A percentile compares a stretch with the other conserved stretches of the same genome.
These are phyloP conservation scores for Fusarium newnesense DNA, from an alignment of 2,329 filamentous ascomycete genomes.

Conservation along the genomic window DNA sequence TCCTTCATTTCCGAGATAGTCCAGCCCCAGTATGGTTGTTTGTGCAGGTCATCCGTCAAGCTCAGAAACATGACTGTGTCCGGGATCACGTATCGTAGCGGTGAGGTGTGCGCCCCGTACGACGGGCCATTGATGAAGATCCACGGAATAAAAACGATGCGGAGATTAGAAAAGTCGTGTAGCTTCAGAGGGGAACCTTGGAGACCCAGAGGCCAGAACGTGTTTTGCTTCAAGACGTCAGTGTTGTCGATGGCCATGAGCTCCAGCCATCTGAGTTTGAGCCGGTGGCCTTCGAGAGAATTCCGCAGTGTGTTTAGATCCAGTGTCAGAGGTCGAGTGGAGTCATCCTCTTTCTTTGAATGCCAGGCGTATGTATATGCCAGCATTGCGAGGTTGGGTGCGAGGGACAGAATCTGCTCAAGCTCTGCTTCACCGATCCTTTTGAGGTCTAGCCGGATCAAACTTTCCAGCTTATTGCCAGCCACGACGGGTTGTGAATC, in stretches of 20 bases:
- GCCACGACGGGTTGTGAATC: fast-evolving
- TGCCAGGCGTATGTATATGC: background rate
- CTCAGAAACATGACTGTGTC: background rate
- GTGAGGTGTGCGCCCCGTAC: fast-evolving
- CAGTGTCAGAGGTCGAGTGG: background rate
- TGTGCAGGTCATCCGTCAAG: background rate
- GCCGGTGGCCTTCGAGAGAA: background rate
- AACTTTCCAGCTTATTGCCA: background rate
- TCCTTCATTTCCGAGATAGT: fast-evolving
- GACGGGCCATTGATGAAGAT: background rate
- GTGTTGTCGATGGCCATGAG: background rate
- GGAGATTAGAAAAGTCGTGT: background rate
- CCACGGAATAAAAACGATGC: fast-evolving
- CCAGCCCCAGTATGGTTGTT: background rate
- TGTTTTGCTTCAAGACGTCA: background rate
- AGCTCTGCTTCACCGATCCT: background rate
- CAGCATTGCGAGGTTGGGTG: background rate
- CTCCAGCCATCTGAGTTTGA: background rate
- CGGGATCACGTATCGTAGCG: background rate
- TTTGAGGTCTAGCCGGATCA: fast-evolving
- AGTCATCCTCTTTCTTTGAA: background rate
- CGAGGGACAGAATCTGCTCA: background rate
- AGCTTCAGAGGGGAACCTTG: background rate
- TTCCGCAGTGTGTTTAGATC: background rate
- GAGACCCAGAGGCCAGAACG: background rate